phyloP scores from a whole-genome alignment of 2,329 filamentous ascomycete species.

The Scopulariopsis brevicaulis region DNA sequence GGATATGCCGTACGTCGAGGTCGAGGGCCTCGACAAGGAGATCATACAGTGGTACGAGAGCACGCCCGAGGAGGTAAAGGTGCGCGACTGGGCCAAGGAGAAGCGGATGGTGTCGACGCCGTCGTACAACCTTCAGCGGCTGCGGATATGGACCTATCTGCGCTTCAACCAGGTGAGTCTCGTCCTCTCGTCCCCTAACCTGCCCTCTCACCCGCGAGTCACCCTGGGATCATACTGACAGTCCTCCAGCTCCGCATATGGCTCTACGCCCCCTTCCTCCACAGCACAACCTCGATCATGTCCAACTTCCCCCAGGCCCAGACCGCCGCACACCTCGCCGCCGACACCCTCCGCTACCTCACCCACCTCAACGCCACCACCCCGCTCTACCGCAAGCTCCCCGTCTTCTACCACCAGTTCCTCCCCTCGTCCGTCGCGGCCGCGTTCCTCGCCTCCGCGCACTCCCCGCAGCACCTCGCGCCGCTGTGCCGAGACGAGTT shows the following conservation, averaged over 20 bases:
- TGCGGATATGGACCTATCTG: conserved; percentile 76
- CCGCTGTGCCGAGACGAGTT: conserved; percentile 61
- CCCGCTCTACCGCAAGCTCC: conserved; percentile 58
- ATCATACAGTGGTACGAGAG: conserved; percentile 78
- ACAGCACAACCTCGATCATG: conserved; percentile 74
- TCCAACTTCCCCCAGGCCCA: conserved; percentile 64
- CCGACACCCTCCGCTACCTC: conserved; percentile 64
- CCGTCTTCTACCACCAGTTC: conserved; percentile 74
- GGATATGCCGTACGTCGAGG: conserved; percentile 60
- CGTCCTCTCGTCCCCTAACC: neutral
- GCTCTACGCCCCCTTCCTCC: conserved; percentile 78
- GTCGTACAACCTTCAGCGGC: conserved; percentile 56
- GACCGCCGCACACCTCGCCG: conserved; percentile 62
- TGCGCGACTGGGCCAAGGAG: conserved; percentile 46
- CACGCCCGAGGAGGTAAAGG: conserved; percentile 50
- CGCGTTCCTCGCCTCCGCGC: conserved; percentile 64
- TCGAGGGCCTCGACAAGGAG: conserved; percentile 71
- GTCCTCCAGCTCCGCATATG: conserved; percentile 58
- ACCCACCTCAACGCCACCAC: conserved; percentile 60
- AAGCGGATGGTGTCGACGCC: conserved; percentile 40
- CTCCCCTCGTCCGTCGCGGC: conserved; percentile 64
- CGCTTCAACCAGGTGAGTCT: conserved; percentile 61
- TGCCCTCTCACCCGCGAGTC: conserved; percentile 4
- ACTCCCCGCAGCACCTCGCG: conserved; percentile 63
- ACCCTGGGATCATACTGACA: neutral